Conservation (phyloP, 257 asterid genomes). For the Eucommia ulmoides region DNA sequence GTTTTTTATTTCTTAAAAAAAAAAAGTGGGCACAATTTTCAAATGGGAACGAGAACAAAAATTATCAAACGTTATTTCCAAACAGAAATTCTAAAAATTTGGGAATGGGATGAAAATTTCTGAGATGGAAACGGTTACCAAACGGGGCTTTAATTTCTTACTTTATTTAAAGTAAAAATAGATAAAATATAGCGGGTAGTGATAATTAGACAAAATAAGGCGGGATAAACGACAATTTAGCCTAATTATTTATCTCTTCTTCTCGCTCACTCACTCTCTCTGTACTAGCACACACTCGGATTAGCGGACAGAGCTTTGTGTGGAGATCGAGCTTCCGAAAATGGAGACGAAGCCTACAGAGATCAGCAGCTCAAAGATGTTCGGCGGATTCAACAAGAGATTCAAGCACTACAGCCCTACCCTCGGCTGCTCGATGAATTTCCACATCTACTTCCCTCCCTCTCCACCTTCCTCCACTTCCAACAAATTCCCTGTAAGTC, state of each 20-base stretch:
- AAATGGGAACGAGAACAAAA: too few species aligned
- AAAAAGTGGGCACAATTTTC: too few species aligned
- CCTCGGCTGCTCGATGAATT: conserved; percentile 82
- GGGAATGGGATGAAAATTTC: too few species aligned
- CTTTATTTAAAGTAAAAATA: too few species aligned
- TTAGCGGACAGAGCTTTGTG: conserved; percentile 11
- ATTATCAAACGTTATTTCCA: too few species aligned
- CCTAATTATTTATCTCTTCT: background rate
- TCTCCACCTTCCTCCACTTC: conserved; percentile 55
- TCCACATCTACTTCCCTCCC: conserved; percentile 88
- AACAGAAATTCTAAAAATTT: too few species aligned
- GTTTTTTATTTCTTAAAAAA: too few species aligned
- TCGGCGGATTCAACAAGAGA: conserved; percentile 91
- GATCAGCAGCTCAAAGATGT: conserved; percentile 86
- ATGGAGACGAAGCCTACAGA: conserved; percentile 57
- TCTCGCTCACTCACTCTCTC: background rate
- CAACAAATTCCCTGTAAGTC: conserved; percentile 58
- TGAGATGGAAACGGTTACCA: too few species aligned
- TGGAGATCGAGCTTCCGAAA: conserved; percentile 49
- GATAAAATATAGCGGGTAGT: background rate
- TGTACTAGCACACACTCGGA: too few species aligned
- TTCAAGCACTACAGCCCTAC: conserved; percentile 74
- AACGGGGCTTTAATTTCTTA: too few species aligned
- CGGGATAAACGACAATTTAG: too few species aligned
- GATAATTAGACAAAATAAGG: too few species aligned